Conservation (phyloP, 495 filamentous ascomycete genomes). For the Aspergillus egyptiacus region DNA sequence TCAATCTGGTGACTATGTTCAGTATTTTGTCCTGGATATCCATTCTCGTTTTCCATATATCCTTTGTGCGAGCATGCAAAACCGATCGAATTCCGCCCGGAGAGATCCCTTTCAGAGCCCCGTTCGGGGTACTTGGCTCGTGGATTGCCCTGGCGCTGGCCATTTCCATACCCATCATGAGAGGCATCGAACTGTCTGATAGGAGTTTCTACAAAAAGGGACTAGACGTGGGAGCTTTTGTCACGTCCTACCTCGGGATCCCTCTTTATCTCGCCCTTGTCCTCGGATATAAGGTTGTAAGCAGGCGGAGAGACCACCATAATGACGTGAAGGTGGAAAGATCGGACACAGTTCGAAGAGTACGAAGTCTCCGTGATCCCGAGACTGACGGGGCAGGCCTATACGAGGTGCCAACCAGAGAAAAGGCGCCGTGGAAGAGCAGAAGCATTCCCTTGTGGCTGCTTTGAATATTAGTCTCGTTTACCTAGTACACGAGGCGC, state of each 20-base stretch:
- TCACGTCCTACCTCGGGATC: constrained; percentile 73
- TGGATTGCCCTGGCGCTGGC: constrained; percentile 59
- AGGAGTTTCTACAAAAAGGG: constrained; percentile 31
- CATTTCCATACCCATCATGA: constrained; percentile 62
- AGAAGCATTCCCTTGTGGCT: constrained; percentile 6
- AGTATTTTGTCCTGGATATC: constrained; percentile 65
- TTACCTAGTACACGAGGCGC: too few species aligned
- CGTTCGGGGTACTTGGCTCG: constrained; percentile 61
- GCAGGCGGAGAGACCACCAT: constrained; percentile 31
- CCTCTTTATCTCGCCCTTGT: constrained; percentile 67
- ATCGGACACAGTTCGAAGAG: not conserved
- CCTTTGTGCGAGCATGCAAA: constrained; percentile 62
- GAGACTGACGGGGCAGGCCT: not conserved
- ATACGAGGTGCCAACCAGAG: not conserved
- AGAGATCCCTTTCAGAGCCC: constrained; percentile 63
- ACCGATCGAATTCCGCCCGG: constrained; percentile 60
- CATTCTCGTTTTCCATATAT: constrained; percentile 72
- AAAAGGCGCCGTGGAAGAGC: not conserved
- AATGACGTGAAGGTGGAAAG: not conserved
- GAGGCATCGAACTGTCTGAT: constrained; percentile 64
- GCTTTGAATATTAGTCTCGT: constrained; percentile 4
- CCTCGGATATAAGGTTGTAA: constrained; percentile 58
- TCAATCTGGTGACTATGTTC: constrained; percentile 72
- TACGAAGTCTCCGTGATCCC: not conserved
- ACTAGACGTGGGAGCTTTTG: constrained; percentile 58